Base-by-base conservation (phyloP, 208 protist species). In the Acanthamoeba rhysodes region DNA sequence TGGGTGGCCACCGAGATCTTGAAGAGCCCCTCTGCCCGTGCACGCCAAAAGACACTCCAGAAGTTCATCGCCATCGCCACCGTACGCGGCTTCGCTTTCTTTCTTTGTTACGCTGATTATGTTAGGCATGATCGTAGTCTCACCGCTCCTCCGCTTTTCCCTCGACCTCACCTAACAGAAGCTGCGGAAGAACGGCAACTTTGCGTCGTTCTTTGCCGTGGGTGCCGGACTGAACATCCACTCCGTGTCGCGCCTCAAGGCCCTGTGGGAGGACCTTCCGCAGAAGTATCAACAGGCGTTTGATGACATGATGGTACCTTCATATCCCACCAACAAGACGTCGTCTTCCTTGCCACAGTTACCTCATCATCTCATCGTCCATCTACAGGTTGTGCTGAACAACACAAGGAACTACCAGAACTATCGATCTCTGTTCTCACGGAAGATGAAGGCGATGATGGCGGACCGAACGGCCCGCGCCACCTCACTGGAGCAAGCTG, bases 341-440 rank as follows among this genome's bases (percentile, higher is more conserved):
- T 7, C 55, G 55, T 16, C 55, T 20, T 20, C 16, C 7, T 59
- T 16, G 7, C 7, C 55, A 20, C 55, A 16, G 10, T 59, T 16
- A 59, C 55, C 7, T 59, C 10, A 7, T 8, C 64, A 29, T 32
- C n/a, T 6, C n/a, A 72, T 29, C 22, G 64, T 72, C n/a, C n/a
- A n/a, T n/a, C n/a, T 72, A 24, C 64, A 72, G 64, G 64, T 70
- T 10, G 45, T 90, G 8, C 45, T 90, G 16, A 70, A 62, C 84
- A 90, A 62, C 22, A 90, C 84, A 29, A 90, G 84, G 59, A 90
- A 90, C 84, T 90, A 90, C 84, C 84, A 90, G 32, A 66, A 66
- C 84, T 90, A 90, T 37, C 9, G 84, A 10, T 66, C 84, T 10
- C 27, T 70, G 10, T 90, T 90, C 27, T 6, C 50, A 9, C 84